phyloP scores from a whole-genome alignment of 2,329 filamentous ascomycete genomes.

The Colletotrichum tanaceti region DNA sequence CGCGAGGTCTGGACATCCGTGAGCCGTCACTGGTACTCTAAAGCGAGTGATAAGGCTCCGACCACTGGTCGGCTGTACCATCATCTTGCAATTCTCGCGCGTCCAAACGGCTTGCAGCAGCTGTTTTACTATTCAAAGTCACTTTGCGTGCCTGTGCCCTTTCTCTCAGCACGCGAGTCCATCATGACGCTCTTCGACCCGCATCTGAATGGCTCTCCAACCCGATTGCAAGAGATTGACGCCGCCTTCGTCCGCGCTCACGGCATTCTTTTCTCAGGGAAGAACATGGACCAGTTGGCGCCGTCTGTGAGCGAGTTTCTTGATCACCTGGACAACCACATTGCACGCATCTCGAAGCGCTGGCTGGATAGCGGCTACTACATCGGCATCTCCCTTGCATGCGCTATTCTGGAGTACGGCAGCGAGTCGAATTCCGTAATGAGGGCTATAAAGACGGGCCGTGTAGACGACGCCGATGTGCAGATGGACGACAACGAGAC shows the following conservation, averaged over 20 bases:
- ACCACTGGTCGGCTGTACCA: constrained; percentile 85
- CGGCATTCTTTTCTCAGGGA: constrained; percentile 16
- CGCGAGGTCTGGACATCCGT: constrained; percentile 86
- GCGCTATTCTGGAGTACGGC: constrained; percentile 66
- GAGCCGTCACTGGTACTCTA: constrained; percentile 84
- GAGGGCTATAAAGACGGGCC: constrained; percentile 1
- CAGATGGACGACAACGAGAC: not conserved
- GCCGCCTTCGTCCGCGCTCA: constrained; percentile 18
- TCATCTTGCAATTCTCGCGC: constrained; percentile 82
- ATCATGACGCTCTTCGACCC: constrained; percentile 77
- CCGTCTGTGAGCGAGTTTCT: constrained; percentile 55
- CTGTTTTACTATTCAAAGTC: constrained; percentile 79
- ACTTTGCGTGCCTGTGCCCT: constrained; percentile 75
- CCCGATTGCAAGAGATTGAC: not conserved
- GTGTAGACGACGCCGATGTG: not conserved
- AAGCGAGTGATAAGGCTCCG: constrained; percentile 81
- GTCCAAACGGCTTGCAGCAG: constrained; percentile 76
- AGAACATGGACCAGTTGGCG: not conserved
- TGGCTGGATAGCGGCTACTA: constrained; percentile 67
- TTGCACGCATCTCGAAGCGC: constrained; percentile 61
- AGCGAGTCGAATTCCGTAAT: constrained; percentile 23
- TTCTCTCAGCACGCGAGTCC: constrained; percentile 75
- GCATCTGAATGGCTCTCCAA: constrained; percentile 50
- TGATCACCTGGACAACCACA: constrained; percentile 65
- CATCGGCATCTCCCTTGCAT: constrained; percentile 65